Evolutionary conservation across 164 flowering plant genomes (phyloP).

Genomic region (Paratinospora sagittata): DNA sequence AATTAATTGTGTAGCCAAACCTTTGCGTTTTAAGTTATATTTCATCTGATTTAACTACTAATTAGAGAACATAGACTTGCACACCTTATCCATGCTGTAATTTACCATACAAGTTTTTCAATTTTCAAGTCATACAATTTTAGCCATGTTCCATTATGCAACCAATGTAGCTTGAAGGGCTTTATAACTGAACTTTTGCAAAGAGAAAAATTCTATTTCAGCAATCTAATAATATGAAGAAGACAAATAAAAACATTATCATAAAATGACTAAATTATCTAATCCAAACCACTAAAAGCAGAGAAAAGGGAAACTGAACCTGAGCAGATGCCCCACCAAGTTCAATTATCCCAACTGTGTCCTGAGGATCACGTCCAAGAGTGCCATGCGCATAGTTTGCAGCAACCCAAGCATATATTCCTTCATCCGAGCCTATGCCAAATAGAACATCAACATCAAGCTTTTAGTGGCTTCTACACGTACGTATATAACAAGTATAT

Average conservation of each 20-base stretch:
- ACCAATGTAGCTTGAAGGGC: not conserved
- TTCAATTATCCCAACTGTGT: constrained; percentile 91
- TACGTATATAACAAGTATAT: not conserved
- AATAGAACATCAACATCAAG: constrained; percentile 7
- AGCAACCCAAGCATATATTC: constrained; percentile 93
- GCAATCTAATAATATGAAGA: not conserved
- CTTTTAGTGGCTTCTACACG: not conserved
- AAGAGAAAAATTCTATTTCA: not conserved
- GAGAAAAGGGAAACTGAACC: constrained; percentile 37
- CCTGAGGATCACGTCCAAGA: constrained; percentile 77
- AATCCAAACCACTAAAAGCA: not conserved
- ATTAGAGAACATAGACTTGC: too few relatives aligned
- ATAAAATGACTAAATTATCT: not conserved
- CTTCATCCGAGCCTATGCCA: constrained; percentile 92
- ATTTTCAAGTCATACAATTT: too few relatives aligned
- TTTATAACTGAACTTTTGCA: not conserved
- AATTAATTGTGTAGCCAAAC: too few relatives aligned
- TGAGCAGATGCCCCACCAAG: constrained; percentile 99
- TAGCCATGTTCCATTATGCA: too few relatives aligned
- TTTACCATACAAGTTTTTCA: too few relatives aligned
- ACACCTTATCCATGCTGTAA: too few relatives aligned
- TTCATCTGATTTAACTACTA: too few relatives aligned
- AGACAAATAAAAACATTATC: not conserved
- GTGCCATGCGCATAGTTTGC: constrained; percentile 92
- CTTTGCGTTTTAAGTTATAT: too few relatives aligned